Evolutionary conservation across 805 yeast genomes (phyloP).

Genomic region (Yarrowia sp.): DNA sequence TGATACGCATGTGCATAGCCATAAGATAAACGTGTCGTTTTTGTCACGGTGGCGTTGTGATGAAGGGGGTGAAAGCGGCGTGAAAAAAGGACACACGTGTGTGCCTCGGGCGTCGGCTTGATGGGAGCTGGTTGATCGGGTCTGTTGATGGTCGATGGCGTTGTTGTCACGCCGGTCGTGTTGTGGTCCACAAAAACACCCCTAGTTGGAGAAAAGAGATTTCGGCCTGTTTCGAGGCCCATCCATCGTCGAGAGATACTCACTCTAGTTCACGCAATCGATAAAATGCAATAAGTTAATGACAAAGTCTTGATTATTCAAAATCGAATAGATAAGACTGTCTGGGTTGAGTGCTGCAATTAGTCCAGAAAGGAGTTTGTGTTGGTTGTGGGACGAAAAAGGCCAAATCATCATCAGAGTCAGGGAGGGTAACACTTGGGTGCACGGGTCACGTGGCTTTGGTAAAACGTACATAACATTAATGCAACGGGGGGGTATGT

Average conservation of each 20-base stretch:
- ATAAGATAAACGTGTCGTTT: conserved; percentile 38
- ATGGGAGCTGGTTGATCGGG: background rate
- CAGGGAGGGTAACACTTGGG: conserved; percentile 30
- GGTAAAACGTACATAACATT: conserved; percentile 19
- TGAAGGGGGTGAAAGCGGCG: background rate
- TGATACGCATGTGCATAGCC: conserved; percentile 35
- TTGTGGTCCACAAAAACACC: background rate
- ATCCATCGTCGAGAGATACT: conserved; percentile 36
- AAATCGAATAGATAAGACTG: conserved; percentile 38
- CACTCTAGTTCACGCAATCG: conserved; percentile 39
- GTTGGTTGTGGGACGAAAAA: conserved; percentile 38
- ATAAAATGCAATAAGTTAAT: conserved; percentile 37
- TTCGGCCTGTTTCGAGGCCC: background rate
- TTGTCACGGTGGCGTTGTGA: conserved; percentile 29
- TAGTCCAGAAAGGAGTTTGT: conserved; percentile 39
- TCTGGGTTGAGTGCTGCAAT: conserved; percentile 39
- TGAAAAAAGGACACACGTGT: background rate
- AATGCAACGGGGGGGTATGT: background rate
- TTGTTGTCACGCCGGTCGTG: background rate
- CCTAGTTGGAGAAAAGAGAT: background rate
- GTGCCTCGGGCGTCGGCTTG: background rate
- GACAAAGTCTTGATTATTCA: conserved; percentile 37
- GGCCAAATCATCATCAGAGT: conserved; percentile 39
- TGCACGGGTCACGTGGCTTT: conserved; percentile 27
- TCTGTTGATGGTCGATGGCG: conserved; percentile 13